Conservation (phyloP, 2,329 filamentous ascomycete genomes). For the Colletotrichum kahawae region DNA sequence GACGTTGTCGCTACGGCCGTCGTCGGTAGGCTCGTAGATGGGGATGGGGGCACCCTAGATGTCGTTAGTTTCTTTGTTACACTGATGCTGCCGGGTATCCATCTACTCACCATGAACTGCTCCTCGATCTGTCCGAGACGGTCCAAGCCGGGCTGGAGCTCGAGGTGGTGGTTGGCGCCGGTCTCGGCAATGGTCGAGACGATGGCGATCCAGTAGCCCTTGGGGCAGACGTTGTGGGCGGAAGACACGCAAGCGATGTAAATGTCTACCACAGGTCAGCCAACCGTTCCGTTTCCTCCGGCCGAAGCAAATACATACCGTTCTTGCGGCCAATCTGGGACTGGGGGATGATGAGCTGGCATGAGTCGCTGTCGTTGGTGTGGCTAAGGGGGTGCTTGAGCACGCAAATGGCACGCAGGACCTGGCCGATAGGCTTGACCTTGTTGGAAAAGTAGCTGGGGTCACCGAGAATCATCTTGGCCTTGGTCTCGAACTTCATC, state of each 20-base stretch:
- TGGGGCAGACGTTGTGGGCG: constrained; percentile 97
- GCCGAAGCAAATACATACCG: constrained; percentile 58
- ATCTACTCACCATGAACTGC: constrained; percentile 80
- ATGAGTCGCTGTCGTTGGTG: constrained; percentile 87
- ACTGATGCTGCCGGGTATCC: not conserved
- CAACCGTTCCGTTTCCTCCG: not conserved
- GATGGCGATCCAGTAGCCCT: constrained; percentile 98
- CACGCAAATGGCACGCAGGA: constrained; percentile 96
- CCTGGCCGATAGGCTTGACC: constrained; percentile 84
- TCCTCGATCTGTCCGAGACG: constrained; percentile 93
- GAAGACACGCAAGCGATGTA: constrained; percentile 96
- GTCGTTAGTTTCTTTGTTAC: not conserved
- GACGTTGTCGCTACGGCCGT: constrained; percentile 85
- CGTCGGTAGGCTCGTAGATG: constrained; percentile 87
- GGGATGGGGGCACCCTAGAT: constrained; percentile 79
- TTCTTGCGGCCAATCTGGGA: constrained; percentile 97
- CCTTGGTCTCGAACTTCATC: constrained; percentile 96
- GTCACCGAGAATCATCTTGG: constrained; percentile 94
- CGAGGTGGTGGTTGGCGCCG: constrained; percentile 90
- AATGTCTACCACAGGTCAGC: constrained; percentile 68
- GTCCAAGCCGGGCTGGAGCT: constrained; percentile 91
- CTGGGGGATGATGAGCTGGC: constrained; percentile 96
- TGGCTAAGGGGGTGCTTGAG: constrained; percentile 92
- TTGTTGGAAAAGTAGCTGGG: constrained; percentile 96
- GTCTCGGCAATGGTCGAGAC: constrained; percentile 97